phyloP scores from a whole-genome alignment of 805 yeast species.

The Lachancea thermotolerans region DNA sequence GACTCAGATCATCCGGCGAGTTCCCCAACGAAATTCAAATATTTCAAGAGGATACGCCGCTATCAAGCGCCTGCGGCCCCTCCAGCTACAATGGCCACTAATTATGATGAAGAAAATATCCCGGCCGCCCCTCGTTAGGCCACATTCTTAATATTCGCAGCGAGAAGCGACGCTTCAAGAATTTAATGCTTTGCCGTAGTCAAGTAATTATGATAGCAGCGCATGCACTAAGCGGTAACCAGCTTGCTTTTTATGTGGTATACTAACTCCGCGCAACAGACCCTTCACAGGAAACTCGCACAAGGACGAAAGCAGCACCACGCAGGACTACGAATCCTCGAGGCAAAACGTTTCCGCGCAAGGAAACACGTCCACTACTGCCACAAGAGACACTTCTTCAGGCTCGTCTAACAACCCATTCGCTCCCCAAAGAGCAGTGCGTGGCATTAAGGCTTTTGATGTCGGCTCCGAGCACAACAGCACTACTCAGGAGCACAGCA shows the following conservation, averaged over 20 bases:
- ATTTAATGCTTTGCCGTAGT: background rate
- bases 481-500: too few species aligned
- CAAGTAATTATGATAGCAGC: background rate
- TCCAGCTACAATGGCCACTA: background rate
- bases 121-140: too few species aligned
- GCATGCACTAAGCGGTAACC: background rate
- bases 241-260: background rate
- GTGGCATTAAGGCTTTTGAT: background rate
- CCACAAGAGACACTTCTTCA: background rate
- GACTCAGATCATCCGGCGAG: background rate
- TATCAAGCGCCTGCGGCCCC: background rate
- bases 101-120: background rate
- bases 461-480: background rate
- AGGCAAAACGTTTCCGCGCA: background rate
- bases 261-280: conserved; percentile 4
- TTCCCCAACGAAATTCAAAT: background rate
- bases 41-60: background rate
- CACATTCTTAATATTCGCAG: too few species aligned
- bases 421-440: background rate
- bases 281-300: conserved; percentile 1
- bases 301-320: background rate
- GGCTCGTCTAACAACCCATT: background rate
- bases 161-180: too few species aligned
- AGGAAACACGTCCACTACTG: background rate
- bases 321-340: background rate